Base-by-base conservation (phyloP, 805 yeast genomes). In the Saccharomycopsis fermentans region DNA sequence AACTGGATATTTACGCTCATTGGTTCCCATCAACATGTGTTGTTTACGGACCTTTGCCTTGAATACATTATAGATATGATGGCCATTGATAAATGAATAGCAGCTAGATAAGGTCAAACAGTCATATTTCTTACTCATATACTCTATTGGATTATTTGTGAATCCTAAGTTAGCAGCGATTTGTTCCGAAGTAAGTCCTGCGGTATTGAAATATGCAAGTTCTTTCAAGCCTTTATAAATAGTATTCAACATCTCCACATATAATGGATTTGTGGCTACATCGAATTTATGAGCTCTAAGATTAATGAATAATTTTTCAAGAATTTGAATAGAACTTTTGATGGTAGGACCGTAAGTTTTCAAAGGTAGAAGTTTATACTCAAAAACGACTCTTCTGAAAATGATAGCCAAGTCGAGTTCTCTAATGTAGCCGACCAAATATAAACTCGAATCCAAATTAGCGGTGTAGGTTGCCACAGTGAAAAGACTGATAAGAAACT, bases 101-200 rank as follows among this genome's bases (percentile, higher is more conserved):
- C 52, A 32, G 21, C n/a, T 51, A 29, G 56, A 34, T 11, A 58
- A n/a, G 6, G 58, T 52, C 34, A 51, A 19, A 2, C 32, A 17
- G 19, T 36, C 27, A 65, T 76, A 81, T 55, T 77, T 72, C 4
- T 73, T 73, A 27, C 71, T 67, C 3, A 81, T 75, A 60, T 73
- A 76, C 29, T 70, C 67, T 32, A 65, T 66, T 1, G 82, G 81
- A 61, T 76, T 70, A 12, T 71, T 71, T 14, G 80, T 73, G 58
- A 78, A 74, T 1, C 81, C 82, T n/a, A 79, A 78, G 61, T 73
- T 75, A 6, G 70, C 66, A 56, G 72, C 77, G 56, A 61, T 55
- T 40, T 59, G 57, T 21, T 24, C 35, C 6, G 48, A 55, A 21
- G 62, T 57, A 35, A 59, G 35, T 9, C 48, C 52, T 11, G 29